Base-by-base conservation (phyloP, 352 stramenopile genomes). In the Phytophthora pisi region DNA sequence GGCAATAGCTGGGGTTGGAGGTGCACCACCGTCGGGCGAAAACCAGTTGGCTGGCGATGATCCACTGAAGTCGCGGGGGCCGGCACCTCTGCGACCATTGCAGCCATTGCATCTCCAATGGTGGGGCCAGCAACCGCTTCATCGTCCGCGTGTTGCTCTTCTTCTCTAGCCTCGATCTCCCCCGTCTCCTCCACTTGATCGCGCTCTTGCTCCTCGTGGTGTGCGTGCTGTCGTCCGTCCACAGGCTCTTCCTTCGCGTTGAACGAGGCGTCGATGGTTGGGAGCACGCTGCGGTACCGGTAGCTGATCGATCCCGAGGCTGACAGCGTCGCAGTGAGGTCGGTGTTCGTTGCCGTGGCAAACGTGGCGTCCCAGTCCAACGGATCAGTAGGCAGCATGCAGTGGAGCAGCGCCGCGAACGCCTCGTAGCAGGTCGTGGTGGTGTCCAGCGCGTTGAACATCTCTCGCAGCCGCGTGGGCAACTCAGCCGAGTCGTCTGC, bases 371-470 rank as follows among this genome's bases (percentile, higher is more conserved):
- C 36, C 34, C 51, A 58, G 16, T 58, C 51, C 11, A 58, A 36
- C 36, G 51, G 51, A 11, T 57, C 51, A 6, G 38, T 56, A 2
- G 74, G 46, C 28, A 79, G 28, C 15, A 70, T 57, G 10, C 79
- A 50, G 30, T 78, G 68, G 31, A 82, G 59, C 31, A 82, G 64
- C 26, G 64, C 13, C 24, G 67, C 51, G 49, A 84, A 79, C 46
- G 77, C 69, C 46, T 77, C 52, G 28, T 81, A 66, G 47, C 78
- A 84, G 49, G 66, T 52, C n/a, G 51, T 31, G 9, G 72, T 68
- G 23, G 61, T 68, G 20, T 69, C 58, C 1, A 79, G 68, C 23
- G 64, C 67, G 3, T 66, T 31, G 24, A 64, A 66, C 67, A 82
- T 67, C 4, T 64, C 54, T 13, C 8, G 43, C 5, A 28, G 8